These are phyloP conservation scores for Gymnopilus junonius DNA, from an alignment of 768 basidiomycete species.

Conservation along the genomic window DNA sequence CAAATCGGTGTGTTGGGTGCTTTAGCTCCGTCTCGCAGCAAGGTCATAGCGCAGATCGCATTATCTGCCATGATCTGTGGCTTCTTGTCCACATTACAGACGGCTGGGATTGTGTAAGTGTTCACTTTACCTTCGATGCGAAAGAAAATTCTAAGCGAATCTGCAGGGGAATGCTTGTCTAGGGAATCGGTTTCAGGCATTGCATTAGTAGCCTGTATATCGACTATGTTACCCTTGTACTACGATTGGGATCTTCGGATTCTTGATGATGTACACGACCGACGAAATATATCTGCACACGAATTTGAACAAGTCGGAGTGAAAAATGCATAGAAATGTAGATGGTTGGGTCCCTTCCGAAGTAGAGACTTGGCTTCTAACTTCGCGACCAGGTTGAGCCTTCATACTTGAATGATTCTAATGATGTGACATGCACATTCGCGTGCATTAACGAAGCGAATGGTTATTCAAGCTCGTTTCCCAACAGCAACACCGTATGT, in stretches of 20 bases:
- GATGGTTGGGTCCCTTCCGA: too few relatives aligned
- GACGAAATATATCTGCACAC: background rate
- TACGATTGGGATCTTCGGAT: background rate
- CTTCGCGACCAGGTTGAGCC: too few relatives aligned
- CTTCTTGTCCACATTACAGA: conserved; percentile 30
- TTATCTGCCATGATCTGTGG: conserved; percentile 37
- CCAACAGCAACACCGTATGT: too few relatives aligned
- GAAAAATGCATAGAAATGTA: too few relatives aligned
- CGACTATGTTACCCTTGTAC: background rate
- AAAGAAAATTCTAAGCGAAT: background rate
- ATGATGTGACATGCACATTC: too few relatives aligned
- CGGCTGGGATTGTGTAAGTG: conserved; percentile 40
- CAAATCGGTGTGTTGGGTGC: conserved; percentile 61
- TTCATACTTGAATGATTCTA: too few relatives aligned
- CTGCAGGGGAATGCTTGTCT: conserved; percentile 27
- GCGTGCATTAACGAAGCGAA: too few relatives aligned
- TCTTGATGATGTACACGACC: too few relatives aligned
- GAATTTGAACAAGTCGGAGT: too few relatives aligned
- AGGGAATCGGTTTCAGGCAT: conserved; percentile 44
- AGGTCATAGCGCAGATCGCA: conserved; percentile 62
- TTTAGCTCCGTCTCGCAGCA: conserved; percentile 57
- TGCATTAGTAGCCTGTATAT: background rate
- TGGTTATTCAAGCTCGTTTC: too few relatives aligned
- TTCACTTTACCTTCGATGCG: background rate
- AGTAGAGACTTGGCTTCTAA: too few relatives aligned